Conservation (phyloP, 2,329 filamentous ascomycete species). For the Penicillium aurantiogriseum region DNA sequence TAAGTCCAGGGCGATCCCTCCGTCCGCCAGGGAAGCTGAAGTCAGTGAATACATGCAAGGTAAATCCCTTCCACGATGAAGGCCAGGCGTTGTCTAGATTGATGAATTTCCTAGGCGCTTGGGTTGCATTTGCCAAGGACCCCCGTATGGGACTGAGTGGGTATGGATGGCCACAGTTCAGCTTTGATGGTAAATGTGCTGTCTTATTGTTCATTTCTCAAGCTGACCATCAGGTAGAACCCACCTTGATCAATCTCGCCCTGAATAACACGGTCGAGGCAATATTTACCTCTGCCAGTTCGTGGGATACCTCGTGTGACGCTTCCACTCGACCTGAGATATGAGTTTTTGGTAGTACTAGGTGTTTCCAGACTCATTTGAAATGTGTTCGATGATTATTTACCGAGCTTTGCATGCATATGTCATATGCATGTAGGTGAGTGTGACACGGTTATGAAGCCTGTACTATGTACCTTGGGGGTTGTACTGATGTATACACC, state of each 20-base stretch:
- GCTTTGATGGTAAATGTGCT: not conserved
- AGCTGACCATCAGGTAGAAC: not conserved
- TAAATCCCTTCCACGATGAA: not conserved
- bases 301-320: not conserved
- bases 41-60: constrained; percentile 15
- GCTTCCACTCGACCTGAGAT: not conserved
- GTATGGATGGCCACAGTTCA: constrained; percentile 5
- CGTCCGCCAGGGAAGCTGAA: constrained; percentile 1
- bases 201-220: not conserved
- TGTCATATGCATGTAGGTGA: not conserved
- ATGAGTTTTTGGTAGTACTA: not conserved
- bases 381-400: not conserved
- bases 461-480: not conserved
- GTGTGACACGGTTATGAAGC: not conserved
- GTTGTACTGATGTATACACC: not conserved
- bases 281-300: not conserved
- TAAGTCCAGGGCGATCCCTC: not conserved
- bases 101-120: not conserved
- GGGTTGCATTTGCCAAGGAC: constrained; percentile 12
- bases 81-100: not conserved
- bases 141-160: not conserved
- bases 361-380: not conserved
- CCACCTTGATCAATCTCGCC: not conserved
- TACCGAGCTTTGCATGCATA: not conserved
- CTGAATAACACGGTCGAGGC: not conserved